A percentile compares a stretch with the other conserved stretches of the same genome.
These are phyloP conservation scores for Volutella citrinella DNA, from an alignment of 2,329 filamentous ascomycete species.

Conservation along the genomic window DNA sequence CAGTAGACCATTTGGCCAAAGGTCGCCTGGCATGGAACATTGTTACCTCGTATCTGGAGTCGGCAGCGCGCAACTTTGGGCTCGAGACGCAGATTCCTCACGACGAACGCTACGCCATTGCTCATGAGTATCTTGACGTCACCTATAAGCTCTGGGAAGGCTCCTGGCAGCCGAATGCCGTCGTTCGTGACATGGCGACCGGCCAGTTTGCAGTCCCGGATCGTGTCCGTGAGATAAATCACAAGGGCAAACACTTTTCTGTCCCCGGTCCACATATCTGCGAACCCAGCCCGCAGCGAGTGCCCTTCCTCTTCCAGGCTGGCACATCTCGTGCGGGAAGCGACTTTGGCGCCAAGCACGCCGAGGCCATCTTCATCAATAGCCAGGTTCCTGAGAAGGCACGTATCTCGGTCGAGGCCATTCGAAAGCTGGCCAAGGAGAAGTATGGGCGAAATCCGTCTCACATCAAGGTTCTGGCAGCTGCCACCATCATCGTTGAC, in stretches of 20 bases:
- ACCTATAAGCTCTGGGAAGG: conserved; percentile 50
- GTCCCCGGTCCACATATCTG: conserved; percentile 41
- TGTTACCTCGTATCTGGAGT: conserved; percentile 46
- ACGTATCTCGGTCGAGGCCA: conserved; percentile 54
- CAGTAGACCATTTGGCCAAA: conserved; percentile 33
- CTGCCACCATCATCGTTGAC: conserved; percentile 57
- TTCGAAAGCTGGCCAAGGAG: conserved; percentile 47
- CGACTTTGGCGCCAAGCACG: conserved; percentile 59
- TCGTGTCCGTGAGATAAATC: conserved; percentile 34
- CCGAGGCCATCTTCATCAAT: conserved; percentile 62
- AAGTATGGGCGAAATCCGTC: conserved; percentile 49
- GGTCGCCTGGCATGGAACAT: conserved; percentile 46
- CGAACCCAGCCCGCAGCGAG: conserved; percentile 43
- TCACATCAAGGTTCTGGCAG: conserved; percentile 59
- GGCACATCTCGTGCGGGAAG: conserved; percentile 44
- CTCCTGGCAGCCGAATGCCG: conserved; percentile 42
- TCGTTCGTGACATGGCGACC: conserved; percentile 20
- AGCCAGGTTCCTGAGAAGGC: conserved; percentile 55
- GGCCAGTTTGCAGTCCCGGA: conserved; percentile 31
- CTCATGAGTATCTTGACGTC: conserved; percentile 46
- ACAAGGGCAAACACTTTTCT: conserved; percentile 22
- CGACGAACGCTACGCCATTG: conserved; percentile 46
- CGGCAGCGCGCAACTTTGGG: conserved; percentile 45
- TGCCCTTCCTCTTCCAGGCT: conserved; percentile 45
- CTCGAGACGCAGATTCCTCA: conserved; percentile 42